Percentiles rank a stretch among this genome's conserved stretches.
phyloP scores from a whole-genome alignment of 2,329 filamentous ascomycete species.

The Aspergillus ibericus region DNA sequence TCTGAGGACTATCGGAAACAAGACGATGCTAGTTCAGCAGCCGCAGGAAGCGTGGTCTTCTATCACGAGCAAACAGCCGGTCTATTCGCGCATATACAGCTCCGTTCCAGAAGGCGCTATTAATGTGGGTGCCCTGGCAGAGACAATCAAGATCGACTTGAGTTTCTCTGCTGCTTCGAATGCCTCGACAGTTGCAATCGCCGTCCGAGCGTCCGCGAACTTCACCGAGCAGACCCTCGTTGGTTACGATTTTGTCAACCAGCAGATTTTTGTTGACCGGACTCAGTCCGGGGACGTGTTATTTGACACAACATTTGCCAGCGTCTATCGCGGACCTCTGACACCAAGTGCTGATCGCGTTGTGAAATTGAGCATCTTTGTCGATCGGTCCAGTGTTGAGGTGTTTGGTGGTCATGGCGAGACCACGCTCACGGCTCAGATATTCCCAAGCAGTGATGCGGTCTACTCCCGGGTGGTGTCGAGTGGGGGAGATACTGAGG shows the following conservation, averaged over 20 bases:
- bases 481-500: background rate
- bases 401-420: slow-evolving; percentile 30
- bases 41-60: background rate
- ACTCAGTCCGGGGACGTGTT: slow-evolving; percentile 21
- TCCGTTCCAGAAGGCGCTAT: background rate
- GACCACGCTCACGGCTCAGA: slow-evolving; percentile 28
- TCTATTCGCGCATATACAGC: background rate
- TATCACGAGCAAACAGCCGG: background rate
- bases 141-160: slow-evolving; percentile 18
- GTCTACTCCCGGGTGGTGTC: background rate
- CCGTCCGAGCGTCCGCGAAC: slow-evolving; percentile 19
- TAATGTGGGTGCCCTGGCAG: background rate
- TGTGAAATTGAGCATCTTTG: slow-evolving; percentile 24
- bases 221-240: slow-evolving; percentile 24
- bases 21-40: background rate
- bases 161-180: slow-evolving; percentile 16
- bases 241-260: slow-evolving; percentile 28
- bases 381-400: slow-evolving; percentile 33
- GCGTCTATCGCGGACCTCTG: slow-evolving; percentile 21
- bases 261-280: slow-evolving; percentile 28
- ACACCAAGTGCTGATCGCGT: slow-evolving; percentile 14
- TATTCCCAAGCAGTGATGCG: slow-evolving; percentile 26
- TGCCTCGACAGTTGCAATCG: slow-evolving; percentile 19
- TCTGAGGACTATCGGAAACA: slow-evolving; percentile 19
- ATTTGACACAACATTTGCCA: slow-evolving; percentile 26